Evolutionary conservation across 129 eudicot genomes (phyloP).

Genomic region (Daucus carota): DNA sequence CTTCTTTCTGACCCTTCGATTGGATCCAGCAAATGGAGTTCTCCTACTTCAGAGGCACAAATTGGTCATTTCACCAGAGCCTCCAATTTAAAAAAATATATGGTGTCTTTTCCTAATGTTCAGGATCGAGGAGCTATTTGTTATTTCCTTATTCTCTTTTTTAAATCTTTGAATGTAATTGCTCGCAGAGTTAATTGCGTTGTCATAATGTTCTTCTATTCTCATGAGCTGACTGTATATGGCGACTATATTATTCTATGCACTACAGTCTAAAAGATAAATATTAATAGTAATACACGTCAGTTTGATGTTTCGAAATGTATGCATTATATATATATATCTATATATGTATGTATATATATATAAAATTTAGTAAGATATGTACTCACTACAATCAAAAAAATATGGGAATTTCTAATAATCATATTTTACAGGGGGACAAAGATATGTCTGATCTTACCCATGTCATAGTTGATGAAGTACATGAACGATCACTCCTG

Average conservation of each 20-base stretch:
- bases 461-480: constrained; percentile 98
- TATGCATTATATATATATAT: neutral
- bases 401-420: too few species aligned
- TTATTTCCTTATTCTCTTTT: too few species aligned
- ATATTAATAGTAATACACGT: neutral
- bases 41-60: neutral
- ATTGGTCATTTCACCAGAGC: neutral
- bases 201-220: neutral
- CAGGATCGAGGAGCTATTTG: neutral
- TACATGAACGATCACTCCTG: constrained; percentile 93
- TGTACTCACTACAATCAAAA: too few species aligned
- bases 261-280: neutral
- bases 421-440: constrained; percentile 71
- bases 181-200: too few species aligned
- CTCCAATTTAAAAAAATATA: neutral
- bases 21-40: neutral
- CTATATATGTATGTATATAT: neutral
- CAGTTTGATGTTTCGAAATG: neutral
- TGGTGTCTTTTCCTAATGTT: neutral
- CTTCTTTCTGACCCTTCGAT: neutral
- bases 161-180: neutral
- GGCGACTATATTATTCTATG: neutral
- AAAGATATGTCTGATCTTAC: constrained; percentile 73
- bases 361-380: too few species aligned
- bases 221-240: neutral